phyloP scores from a whole-genome alignment of 352 stramenopile genomes.

The Pythium brassicae region DNA sequence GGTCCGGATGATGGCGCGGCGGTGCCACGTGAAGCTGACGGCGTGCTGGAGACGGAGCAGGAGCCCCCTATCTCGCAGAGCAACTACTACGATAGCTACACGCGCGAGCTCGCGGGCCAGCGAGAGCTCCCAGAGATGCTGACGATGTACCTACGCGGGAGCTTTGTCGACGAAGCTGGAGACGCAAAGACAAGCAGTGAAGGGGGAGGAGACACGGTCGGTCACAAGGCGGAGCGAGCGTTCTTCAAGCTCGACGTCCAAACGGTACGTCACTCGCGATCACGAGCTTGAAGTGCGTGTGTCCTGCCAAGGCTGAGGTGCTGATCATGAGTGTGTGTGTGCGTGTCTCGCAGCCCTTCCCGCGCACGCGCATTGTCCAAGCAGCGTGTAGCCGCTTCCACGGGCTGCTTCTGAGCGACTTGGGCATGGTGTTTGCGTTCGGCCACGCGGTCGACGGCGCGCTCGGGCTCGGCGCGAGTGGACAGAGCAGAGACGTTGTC shows the following conservation, averaged over 20 bases:
- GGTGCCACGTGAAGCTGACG: not conserved
- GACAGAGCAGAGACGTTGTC: slow-evolving; percentile 11
- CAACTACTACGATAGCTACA: no score
- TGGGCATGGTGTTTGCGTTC: slow-evolving; percentile 58
- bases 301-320: no score
- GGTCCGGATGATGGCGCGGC: not conserved
- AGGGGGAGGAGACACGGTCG: not conserved
- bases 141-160: slow-evolving; percentile 10
- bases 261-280: slow-evolving; percentile 22
- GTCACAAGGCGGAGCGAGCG: not conserved
- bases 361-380: slow-evolving; percentile 55
- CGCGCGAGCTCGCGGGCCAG: no score
- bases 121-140: slow-evolving; percentile 14
- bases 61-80: not conserved
- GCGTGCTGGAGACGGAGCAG: not conserved
- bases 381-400: slow-evolving; percentile 55
- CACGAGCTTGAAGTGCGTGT: not conserved
- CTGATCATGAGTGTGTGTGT: not conserved
- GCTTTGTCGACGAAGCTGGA: slow-evolving; percentile 4
- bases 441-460: slow-evolving; percentile 48
- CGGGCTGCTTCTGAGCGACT: slow-evolving; percentile 57
- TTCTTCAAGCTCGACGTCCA: slow-evolving; percentile 8
- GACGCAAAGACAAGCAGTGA: not conserved
- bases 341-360: slow-evolving; percentile 29
- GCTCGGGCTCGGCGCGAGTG: slow-evolving; percentile 20